Percentiles rank a stretch among this genome's conserved stretches.
phyloP scores from a whole-genome alignment of 495 filamentous ascomycete genomes.

The Aspergillus nanangensis region DNA sequence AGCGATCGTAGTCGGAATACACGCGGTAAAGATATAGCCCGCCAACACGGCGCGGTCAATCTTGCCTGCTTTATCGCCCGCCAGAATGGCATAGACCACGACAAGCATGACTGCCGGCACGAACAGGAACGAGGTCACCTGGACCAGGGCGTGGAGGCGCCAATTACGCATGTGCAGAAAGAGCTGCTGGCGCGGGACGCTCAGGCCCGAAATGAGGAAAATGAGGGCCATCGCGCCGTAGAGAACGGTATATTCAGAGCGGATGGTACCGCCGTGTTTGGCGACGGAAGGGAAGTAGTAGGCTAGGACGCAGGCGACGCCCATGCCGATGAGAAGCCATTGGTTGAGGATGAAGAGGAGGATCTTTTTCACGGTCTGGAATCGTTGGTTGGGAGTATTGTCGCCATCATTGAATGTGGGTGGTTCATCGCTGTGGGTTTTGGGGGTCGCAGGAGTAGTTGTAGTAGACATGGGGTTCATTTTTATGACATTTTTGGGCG shows the following conservation, averaged over 20 bases:
- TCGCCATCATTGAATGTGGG: not conserved
- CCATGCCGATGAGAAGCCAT: slow-evolving; percentile 55
- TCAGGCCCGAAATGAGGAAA: slow-evolving; percentile 51
- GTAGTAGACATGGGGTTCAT: not conserved
- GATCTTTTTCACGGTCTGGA: slow-evolving; percentile 15
- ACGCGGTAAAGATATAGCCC: slow-evolving; percentile 50
- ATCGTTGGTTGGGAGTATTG: not conserved
- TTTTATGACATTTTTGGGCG: too few species aligned
- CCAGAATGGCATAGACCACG: slow-evolving; percentile 44
- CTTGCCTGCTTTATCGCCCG: slow-evolving; percentile 31
- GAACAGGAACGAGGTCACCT: slow-evolving; percentile 46
- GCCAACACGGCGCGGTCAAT: slow-evolving; percentile 48
- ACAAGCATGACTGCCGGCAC: slow-evolving; percentile 43
- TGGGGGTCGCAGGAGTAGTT: too few species aligned
- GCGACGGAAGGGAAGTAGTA: slow-evolving; percentile 52
- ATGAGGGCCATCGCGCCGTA: slow-evolving; percentile 51
- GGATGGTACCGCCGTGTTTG: slow-evolving; percentile 48
- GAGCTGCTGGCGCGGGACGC: slow-evolving; percentile 48
- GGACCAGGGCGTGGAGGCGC: slow-evolving; percentile 49
- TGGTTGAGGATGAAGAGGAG: slow-evolving; percentile 42
- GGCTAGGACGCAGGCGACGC: slow-evolving; percentile 43
- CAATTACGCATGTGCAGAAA: slow-evolving; percentile 46
- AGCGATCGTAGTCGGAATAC: slow-evolving; percentile 55
- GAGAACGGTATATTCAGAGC: slow-evolving; percentile 49
- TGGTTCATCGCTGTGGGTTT: not conserved